Base-by-base conservation (phyloP, 2,329 filamentous ascomycete species). In the Pestalotiopsis sp. region DNA sequence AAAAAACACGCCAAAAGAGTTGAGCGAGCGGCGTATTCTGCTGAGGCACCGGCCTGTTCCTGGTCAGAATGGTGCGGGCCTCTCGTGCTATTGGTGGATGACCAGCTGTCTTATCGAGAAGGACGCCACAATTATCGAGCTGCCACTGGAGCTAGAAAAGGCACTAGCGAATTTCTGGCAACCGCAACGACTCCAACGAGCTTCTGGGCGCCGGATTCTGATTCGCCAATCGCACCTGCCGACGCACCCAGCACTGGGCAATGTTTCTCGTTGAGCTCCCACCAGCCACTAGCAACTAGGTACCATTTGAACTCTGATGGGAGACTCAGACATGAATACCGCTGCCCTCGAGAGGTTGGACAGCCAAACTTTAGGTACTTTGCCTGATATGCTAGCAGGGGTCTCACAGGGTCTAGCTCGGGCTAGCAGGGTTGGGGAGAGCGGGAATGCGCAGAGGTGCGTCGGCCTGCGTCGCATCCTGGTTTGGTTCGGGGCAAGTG, bases 381-480 rank as follows among this genome's bases (percentile, higher is more conserved):
- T 62, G 27, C 41, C 41, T 45, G 38, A 49, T 52, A 64, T 64
- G 27, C 25, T 36, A 36, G 25, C 60, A 41, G 20, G 60, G 27
- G 60, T 64, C 27, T 17, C 57, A 27, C 57, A 59, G 60, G 63
- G 49, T 23, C 63, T 66, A 66, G 63, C 27, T n/a, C 13, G 2
- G 31, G 60, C 60, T 36, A 63, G 38, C 63, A 66, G 63, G 63
- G 61, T 45, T 64, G n/a, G 38, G 27, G 7, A 25, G 56, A 56
- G 64, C 64, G 57, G 57, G 64, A 59, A 61, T 27, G 52, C n/a
- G 31, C 64, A 60, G 64, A 66, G 63, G 31, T 56, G 49, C 63
- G n/a, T 27, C 36, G 39, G 31, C 61, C 13, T 66, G 64, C 64
- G 41, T 66, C 64, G 64, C 25, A 66, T 38, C 64, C 64, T 52